These are phyloP conservation scores for Dioscorea alata DNA, from an alignment of 106 monocot species.

Conservation along the genomic window DNA sequence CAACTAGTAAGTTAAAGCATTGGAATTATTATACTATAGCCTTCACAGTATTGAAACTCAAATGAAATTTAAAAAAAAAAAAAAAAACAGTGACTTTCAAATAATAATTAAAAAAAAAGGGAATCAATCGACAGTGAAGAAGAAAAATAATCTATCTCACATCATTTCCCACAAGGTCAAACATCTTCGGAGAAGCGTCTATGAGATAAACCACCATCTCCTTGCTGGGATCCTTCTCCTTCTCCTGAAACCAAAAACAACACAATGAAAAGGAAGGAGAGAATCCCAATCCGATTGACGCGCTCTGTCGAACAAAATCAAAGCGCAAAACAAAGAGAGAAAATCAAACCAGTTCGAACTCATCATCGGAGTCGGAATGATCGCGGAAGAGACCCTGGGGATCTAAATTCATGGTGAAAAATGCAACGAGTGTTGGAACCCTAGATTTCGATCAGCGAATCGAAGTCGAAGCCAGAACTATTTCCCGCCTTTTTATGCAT, in stretches of 20 bases:
- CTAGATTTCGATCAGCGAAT: background rate
- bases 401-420: slow-evolving; percentile 68
- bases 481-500: background rate
- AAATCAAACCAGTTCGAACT: slow-evolving; percentile 31
- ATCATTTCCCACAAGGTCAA: slow-evolving; percentile 32
- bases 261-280: background rate
- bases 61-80: no score
- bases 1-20: no score
- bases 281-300: background rate
- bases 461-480: background rate
- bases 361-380: slow-evolving; percentile 71
- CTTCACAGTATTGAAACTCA: no score
- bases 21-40: no score
- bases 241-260: slow-evolving; percentile 31
- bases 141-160: slow-evolving; percentile 14
- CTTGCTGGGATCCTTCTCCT: slow-evolving; percentile 67
- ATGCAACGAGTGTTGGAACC: background rate
- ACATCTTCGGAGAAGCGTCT: slow-evolving; percentile 93
- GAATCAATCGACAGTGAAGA: background rate
- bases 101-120: background rate
- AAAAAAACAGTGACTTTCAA: background rate
- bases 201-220: slow-evolving; percentile 80
- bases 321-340: background rate
- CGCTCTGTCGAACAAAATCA: no score
- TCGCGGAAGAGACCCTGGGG: slow-evolving; percentile 81